Evolutionary conservation across 1,284 basidiomycete species (phyloP).

Genomic region (Heterobasidion occidentale): DNA sequence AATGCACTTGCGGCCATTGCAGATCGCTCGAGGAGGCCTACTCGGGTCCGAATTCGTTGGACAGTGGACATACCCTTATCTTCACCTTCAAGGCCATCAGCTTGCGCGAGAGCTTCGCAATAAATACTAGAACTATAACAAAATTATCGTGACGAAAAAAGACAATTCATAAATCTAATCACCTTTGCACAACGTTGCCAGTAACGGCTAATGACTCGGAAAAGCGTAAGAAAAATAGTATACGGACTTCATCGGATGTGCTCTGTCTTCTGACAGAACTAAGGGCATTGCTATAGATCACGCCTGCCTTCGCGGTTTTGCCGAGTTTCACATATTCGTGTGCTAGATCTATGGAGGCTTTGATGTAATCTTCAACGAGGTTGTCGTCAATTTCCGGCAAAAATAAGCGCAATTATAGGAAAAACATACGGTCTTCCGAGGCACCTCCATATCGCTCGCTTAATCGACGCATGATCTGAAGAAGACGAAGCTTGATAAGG

Average conservation of each 20-base stretch:
- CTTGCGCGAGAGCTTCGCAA: conserved; percentile 44
- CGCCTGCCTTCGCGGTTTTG: conserved; percentile 56
- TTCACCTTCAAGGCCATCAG: conserved; percentile 26
- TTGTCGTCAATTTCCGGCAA: background rate
- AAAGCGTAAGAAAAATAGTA: conserved; percentile 56
- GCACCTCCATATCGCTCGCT: conserved; percentile 16
- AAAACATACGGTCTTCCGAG: background rate
- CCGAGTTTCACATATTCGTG: conserved; percentile 75
- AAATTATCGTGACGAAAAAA: background rate
- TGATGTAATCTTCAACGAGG: conserved; percentile 47
- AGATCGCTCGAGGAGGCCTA: conserved; percentile 53
- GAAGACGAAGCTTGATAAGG: conserved; percentile 34
- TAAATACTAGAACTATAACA: conserved; percentile 29
- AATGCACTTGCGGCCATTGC: conserved; percentile 67
- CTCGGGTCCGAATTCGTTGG: conserved; percentile 51
- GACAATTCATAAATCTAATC: conserved; percentile 6
- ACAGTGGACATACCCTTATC: conserved; percentile 43
- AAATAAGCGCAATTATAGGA: background rate
- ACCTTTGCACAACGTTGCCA: conserved; percentile 58
- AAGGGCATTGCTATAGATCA: conserved; percentile 53
- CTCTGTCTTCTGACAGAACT: conserved; percentile 33
- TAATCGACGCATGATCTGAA: conserved; percentile 19
- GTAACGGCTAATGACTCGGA: conserved; percentile 57
- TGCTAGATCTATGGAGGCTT: conserved; percentile 62
- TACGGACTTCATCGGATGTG: conserved; percentile 39